phyloP scores from a whole-genome alignment of 129 eudicot genomes.

The Ambrosia trifida region DNA sequence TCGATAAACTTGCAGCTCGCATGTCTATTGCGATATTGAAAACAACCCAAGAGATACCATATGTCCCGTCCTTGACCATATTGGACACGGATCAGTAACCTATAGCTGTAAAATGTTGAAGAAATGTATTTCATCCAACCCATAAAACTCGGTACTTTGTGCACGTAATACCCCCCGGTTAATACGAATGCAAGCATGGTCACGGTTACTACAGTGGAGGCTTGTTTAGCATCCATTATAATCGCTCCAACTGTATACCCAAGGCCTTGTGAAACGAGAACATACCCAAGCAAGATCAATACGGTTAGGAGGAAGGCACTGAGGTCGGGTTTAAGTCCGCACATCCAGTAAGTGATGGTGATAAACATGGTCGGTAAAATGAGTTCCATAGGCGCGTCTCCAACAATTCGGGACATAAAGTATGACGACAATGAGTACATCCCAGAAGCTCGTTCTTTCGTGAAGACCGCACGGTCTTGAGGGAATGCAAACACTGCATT shows the following conservation, averaged over 20 bases:
- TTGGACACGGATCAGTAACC: conserved; percentile 72
- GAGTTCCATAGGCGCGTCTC: conserved; percentile 93
- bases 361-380: conserved; percentile 75
- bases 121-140: conserved; percentile 84
- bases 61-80: conserved; percentile 70
- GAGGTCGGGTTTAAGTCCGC: conserved; percentile 71
- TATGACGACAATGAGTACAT: conserved; percentile 86
- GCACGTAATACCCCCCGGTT: conserved; percentile 93
- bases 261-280: conserved; percentile 87
- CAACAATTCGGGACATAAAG: conserved; percentile 78
- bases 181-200: conserved; percentile 87
- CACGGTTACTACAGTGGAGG: conserved; percentile 77
- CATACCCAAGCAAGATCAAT: conserved; percentile 57
- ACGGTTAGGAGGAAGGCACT: conserved; percentile 59
- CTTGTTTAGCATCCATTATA: conserved; percentile 92
- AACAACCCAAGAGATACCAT: conserved; percentile 58
- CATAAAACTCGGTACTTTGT: conserved; percentile 64
- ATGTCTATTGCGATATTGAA: conserved; percentile 23
- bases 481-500: conserved; percentile 91
- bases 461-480: conserved; percentile 77
- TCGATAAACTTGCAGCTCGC: conserved; percentile 67
- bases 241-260: conserved; percentile 86
- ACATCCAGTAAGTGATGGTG: conserved; percentile 79
- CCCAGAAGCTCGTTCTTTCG: conserved; percentile 86
- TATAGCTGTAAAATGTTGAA: conserved; percentile 66